Evolutionary conservation across 768 basidiomycete species (phyloP), one percentile per base, ranked within the genome.

Genomic region (Boletus rubroflammeus): DNA sequence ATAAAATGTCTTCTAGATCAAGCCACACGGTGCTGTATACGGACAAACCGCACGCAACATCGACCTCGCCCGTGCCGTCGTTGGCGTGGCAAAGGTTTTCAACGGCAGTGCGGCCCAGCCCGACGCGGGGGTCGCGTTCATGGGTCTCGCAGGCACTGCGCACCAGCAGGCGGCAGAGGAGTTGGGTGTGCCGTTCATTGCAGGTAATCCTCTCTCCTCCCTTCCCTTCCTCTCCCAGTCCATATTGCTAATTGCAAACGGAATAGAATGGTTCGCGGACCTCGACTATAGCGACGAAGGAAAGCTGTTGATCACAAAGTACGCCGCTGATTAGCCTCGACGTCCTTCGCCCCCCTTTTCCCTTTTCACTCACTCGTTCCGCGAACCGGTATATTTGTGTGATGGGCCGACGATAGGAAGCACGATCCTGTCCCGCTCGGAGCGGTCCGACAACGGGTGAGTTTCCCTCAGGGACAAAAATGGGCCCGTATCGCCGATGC

Each of bases 191-290:
- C 73, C 70, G 21, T 87, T 88, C 67, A 82, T 87, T 21, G 79
- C 85, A 8, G 85, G 83, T 80, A 5, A 53, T 46, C 0, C 21
- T 29, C 15, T 42, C 3, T 13, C 31, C 26, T n/a, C 21, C 19
- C 41, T 9, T 25, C 28, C 9, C 26, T 9, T n/a, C 10, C 8
- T 23, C 21, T 25, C 14, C 19, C 23, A 19, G 14, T 38, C 13
- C n/a, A 29, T 11, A 9, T 41, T 5, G 1, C 23, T 51, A 2
- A 55, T 17, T 13, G 1, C n/a, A 29, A 36, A 11, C 7, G 46
- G 14, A 29, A 50, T 51, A 83, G 84, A 85, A 55, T 85, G 82
- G 80, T 86, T 84, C 60, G 83, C 81, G 2, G 85, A 89, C 62
- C 66, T 86, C 28, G 81, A 84, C 19, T 86, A 88, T 58, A 76